A percentile compares a stretch with the other conserved stretches of the same genome.
These are phyloP conservation scores for Cercospora nicotianae DNA, from an alignment of 2,329 filamentous ascomycete species.

Conservation along the genomic window DNA sequence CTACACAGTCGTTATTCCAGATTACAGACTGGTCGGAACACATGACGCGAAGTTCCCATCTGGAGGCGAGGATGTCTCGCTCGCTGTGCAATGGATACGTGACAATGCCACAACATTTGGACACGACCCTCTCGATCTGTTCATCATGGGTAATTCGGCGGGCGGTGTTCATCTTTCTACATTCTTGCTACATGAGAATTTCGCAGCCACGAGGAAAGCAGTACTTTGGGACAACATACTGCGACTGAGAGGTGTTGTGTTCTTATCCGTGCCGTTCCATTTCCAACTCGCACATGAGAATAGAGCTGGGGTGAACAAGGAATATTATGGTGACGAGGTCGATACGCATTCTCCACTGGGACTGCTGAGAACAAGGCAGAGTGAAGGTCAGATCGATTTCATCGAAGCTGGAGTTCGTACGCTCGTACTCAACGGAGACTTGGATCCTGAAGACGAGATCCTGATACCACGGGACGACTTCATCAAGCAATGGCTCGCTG, in stretches of 20 bases:
- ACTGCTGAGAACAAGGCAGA: conserved; percentile 23
- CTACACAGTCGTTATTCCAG: conserved; percentile 41
- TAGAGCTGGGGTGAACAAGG: conserved; percentile 21
- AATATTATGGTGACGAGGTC: conserved; percentile 29
- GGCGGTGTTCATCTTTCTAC: conserved; percentile 44
- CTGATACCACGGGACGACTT: conserved; percentile 28
- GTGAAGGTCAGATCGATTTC: conserved; percentile 21
- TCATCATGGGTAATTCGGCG: conserved; percentile 46
- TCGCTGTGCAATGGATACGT: conserved; percentile 42
- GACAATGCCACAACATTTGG: conserved; percentile 27
- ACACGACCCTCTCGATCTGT: conserved; percentile 38
- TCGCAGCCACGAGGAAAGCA: conserved; percentile 24
- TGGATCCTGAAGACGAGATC: conserved; percentile 34
- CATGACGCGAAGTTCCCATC: conserved; percentile 46
- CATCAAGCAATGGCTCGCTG: conserved; percentile 27
- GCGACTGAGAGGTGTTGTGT: conserved; percentile 28
- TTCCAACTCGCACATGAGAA: conserved; percentile 21
- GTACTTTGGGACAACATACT: conserved; percentile 18
- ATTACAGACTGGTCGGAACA: conserved; percentile 42
- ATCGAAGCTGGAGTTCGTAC: conserved; percentile 20
- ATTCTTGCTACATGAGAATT: conserved; percentile 38
- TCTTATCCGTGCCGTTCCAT: conserved; percentile 32
- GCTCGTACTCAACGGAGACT: conserved; percentile 29
- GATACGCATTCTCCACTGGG: conserved; percentile 26
- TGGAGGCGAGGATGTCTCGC: conserved; percentile 44